phyloP scores from a whole-genome alignment of 345 rosid species.

The Euphorbia lathyris region DNA sequence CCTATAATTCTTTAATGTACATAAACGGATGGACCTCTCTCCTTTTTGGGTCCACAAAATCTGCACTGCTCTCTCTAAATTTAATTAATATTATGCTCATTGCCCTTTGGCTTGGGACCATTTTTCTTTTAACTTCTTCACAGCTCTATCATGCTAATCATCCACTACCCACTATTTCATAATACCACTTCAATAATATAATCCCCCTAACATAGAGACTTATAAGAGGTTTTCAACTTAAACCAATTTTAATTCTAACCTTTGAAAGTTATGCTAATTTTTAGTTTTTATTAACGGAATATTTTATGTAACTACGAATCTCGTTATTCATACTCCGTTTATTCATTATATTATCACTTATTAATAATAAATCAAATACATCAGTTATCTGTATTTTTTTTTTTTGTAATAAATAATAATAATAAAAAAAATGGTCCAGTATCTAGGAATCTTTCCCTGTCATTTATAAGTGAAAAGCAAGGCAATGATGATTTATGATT shows the following conservation, averaged over 20 bases:
- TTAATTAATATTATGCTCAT: neutral
- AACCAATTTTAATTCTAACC: too few species aligned
- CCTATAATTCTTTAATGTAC: conserved; percentile 18
- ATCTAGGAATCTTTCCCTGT: conserved; percentile 5
- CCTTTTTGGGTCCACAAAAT: conserved; percentile 29
- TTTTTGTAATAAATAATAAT: too few species aligned
- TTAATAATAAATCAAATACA: too few species aligned
- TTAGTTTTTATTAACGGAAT: too few species aligned
- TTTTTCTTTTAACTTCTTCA: conserved; percentile 1
- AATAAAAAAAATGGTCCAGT: conserved; percentile 20
- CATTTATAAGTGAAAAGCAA: neutral
- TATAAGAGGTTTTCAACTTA: too few species aligned
- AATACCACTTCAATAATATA: too few species aligned
- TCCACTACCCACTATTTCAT: conserved; percentile 6
- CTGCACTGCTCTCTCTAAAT: conserved; percentile 1
- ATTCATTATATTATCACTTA: too few species aligned
- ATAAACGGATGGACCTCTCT: conserved; percentile 21
- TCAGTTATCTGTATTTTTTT: too few species aligned
- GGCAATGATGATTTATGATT: neutral
- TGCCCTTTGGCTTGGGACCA: conserved; percentile 16
- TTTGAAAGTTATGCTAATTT: too few species aligned
- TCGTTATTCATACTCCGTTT: too few species aligned
- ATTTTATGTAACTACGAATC: too few species aligned
- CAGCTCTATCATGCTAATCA: conserved; percentile 28
- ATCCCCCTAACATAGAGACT: too few species aligned